phyloP scores from a whole-genome alignment of 768 basidiomycete species.

The Podaxis sp. region DNA sequence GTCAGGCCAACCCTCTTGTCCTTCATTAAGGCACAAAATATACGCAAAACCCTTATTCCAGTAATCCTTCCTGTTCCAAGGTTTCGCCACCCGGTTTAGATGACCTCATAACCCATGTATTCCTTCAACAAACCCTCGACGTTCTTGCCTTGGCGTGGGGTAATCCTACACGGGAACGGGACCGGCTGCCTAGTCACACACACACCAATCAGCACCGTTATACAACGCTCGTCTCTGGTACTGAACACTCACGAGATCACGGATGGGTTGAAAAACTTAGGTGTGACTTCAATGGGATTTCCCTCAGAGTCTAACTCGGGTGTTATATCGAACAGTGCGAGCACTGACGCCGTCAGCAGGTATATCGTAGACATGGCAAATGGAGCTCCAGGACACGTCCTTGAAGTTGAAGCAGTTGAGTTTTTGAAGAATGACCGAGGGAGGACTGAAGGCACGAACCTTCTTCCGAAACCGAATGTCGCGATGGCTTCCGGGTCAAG shows the following conservation, averaged over 20 bases:
- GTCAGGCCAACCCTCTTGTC: no score
- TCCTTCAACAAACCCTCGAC: background rate
- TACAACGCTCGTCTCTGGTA: background rate
- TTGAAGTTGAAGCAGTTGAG: background rate
- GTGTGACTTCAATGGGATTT: background rate
- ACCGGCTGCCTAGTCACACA: background rate
- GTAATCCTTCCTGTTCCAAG: background rate
- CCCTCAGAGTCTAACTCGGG: conserved; percentile 7
- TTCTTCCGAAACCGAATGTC: conserved; percentile 28
- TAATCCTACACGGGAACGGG: conserved; percentile 1
- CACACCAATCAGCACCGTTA: background rate
- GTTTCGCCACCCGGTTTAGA: background rate
- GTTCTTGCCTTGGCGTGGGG: background rate
- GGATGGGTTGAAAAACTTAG: background rate
- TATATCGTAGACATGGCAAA: background rate
- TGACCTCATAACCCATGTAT: background rate
- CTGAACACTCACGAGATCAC: background rate
- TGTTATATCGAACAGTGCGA: conserved; percentile 16
- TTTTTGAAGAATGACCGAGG: background rate
- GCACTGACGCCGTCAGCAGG: conserved; percentile 1
- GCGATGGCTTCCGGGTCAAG: conserved; percentile 18
- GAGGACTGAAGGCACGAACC: conserved; percentile 11
- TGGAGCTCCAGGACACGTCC: conserved; percentile 8
- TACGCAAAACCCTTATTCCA: no score
- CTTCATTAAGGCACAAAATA: no score